These are phyloP conservation scores for Gracilaria gracilis DNA, from an alignment of 23 red algal species.

Conservation along the genomic window DNA sequence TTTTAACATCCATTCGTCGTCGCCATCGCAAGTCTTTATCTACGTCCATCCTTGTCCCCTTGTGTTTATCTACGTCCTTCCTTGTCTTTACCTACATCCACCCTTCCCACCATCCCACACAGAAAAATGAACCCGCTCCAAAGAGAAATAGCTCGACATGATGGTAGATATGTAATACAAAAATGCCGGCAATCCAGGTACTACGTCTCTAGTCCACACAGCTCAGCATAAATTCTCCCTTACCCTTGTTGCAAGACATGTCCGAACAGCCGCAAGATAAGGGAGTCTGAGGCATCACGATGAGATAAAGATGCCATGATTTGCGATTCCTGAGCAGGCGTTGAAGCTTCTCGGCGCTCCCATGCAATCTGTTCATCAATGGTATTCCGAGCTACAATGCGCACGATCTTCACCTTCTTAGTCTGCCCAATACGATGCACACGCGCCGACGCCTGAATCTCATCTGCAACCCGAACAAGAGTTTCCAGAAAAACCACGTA, in stretches of 20 bases:
- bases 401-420: slow-evolving; percentile 54
- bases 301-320: slow-evolving; percentile 17
- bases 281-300: slow-evolving; percentile 36
- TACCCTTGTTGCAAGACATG: slow-evolving; percentile 18
- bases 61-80: no score
- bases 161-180: no score
- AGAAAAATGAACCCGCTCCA: no score
- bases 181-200: no score
- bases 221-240: no score
- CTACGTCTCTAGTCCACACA: no score
- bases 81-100: no score
- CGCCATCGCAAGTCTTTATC: no score
- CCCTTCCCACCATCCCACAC: no score
- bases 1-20: no score
- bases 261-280: slow-evolving; percentile 33
- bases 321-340: slow-evolving; percentile 46
- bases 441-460: slow-evolving; percentile 64
- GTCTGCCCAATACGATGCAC: slow-evolving; percentile 69
- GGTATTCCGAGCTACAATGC: slow-evolving; percentile 68
- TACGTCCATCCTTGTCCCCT: no score
- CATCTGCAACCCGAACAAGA: slow-evolving; percentile 53
- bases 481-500: slow-evolving; percentile 65
- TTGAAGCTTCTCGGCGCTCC: slow-evolving; percentile 36
- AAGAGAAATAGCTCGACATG: no score
- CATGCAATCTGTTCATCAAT: slow-evolving; percentile 62